Evolutionary conservation across 305 asterid species (phyloP).

Genomic region (Solanum chacoense): DNA sequence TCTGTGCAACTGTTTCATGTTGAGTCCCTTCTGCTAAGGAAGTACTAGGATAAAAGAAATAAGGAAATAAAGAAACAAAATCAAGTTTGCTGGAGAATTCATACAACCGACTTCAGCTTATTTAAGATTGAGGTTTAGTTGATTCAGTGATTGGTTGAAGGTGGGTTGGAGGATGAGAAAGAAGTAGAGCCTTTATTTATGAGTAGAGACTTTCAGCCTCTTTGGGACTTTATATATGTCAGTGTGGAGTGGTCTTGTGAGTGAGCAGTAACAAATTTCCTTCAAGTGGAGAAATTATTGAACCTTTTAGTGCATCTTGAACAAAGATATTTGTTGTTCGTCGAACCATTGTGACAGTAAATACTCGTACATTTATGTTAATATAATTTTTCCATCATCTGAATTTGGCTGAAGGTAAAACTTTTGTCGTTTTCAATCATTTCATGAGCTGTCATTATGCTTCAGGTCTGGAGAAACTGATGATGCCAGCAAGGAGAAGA

Average conservation of each 20-base stretch:
- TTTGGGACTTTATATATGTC: background rate
- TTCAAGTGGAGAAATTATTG: background rate
- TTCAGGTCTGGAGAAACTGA: constrained; percentile 48
- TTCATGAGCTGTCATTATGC: background rate
- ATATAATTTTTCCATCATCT: background rate
- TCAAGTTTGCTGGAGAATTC: background rate
- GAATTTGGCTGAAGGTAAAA: background rate
- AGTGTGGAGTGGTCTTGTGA: background rate
- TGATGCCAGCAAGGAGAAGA: constrained; percentile 27
- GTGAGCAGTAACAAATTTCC: background rate
- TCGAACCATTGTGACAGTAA: background rate
- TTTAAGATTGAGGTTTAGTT: background rate
- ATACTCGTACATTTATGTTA: background rate
- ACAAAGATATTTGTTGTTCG: background rate
- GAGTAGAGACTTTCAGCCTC: background rate
- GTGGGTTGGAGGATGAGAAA: background rate
- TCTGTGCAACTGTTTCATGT: background rate
- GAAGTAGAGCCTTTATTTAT: background rate
- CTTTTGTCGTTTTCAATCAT: background rate
- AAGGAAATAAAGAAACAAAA: background rate
- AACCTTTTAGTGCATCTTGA: background rate
- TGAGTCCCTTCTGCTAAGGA: background rate
- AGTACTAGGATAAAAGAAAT: background rate
- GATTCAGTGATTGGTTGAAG: background rate
- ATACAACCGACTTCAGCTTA: background rate